These are phyloP conservation scores for Xylaria curta DNA, from an alignment of 495 filamentous ascomycete species.

Conservation along the genomic window DNA sequence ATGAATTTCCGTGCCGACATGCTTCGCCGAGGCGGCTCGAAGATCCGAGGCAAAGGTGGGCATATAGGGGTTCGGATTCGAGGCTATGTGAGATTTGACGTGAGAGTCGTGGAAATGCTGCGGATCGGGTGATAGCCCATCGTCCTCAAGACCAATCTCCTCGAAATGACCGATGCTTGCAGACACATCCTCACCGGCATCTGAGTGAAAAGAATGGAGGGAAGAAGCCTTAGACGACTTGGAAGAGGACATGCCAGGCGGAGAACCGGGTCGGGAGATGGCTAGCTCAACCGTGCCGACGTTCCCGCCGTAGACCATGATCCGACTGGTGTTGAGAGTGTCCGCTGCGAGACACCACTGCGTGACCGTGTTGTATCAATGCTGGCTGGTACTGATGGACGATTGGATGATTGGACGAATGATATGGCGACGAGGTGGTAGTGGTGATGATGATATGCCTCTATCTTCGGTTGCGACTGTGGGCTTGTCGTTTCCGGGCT, in stretches of 20 bases:
- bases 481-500: neutral
- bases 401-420: neutral
- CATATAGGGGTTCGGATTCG: constrained; percentile 46
- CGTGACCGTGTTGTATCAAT: neutral
- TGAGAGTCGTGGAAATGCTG: constrained; percentile 52
- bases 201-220: constrained; percentile 78
- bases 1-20: constrained; percentile 37
- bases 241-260: constrained; percentile 82
- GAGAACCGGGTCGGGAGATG: constrained; percentile 70
- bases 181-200: constrained; percentile 63
- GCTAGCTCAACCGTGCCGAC: constrained; percentile 50
- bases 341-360: constrained; percentile 5
- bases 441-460: neutral
- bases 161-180: constrained; percentile 85
- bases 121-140: constrained; percentile 47
- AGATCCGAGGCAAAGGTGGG: constrained; percentile 51
- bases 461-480: neutral
- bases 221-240: constrained; percentile 89
- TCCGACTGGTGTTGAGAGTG: constrained; percentile 49
- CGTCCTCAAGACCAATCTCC: constrained; percentile 87
- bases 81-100: constrained; percentile 44
- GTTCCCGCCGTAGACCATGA: constrained; percentile 61
- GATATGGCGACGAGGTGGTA: neutral
- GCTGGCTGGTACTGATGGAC: neutral
- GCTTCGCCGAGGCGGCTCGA: constrained; percentile 46